A percentile compares a stretch with the other conserved stretches of the same genome.
Conservation (phyloP, 148 eudicot genomes). For the Rhododendron ferrugineum region DNA sequence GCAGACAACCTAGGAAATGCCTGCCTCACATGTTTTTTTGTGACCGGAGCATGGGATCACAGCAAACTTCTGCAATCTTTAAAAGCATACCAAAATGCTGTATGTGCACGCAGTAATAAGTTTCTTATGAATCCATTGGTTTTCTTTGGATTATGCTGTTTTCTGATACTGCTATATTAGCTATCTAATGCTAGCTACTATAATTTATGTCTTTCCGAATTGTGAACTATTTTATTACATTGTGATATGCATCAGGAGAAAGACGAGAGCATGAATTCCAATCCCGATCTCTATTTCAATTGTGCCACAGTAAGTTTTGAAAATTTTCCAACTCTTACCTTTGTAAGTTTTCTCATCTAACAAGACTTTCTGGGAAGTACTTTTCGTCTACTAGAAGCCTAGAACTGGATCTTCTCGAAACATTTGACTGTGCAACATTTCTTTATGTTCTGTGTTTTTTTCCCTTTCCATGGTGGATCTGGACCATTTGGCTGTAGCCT, state of each 20-base stretch:
- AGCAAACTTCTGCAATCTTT: constrained; percentile 70
- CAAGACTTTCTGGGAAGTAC: background rate
- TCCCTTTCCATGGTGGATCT: background rate
- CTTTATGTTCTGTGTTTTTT: background rate
- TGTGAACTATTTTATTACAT: constrained; percentile 13
- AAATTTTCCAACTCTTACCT: background rate
- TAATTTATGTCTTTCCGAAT: background rate
- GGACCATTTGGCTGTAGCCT: background rate
- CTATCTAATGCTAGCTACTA: background rate
- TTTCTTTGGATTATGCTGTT: constrained; percentile 5
- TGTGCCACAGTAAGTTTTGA: constrained; percentile 69
- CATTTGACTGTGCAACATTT: background rate
- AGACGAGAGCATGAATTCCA: constrained; percentile 74
- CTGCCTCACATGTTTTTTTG: constrained; percentile 85
- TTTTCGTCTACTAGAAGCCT: background rate
- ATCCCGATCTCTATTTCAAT: constrained; percentile 85
- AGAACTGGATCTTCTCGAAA: background rate
- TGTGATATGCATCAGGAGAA: constrained; percentile 60
- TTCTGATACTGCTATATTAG: background rate
- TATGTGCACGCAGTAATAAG: constrained; percentile 32
- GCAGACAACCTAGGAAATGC: constrained; percentile 96
- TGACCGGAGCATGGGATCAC: constrained; percentile 83
- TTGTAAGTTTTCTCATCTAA: background rate
- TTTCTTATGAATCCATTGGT: background rate
- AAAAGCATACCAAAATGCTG: constrained; percentile 95